Conservation (phyloP, 75 land plant species). For the Selaginella tamariscina region DNA sequence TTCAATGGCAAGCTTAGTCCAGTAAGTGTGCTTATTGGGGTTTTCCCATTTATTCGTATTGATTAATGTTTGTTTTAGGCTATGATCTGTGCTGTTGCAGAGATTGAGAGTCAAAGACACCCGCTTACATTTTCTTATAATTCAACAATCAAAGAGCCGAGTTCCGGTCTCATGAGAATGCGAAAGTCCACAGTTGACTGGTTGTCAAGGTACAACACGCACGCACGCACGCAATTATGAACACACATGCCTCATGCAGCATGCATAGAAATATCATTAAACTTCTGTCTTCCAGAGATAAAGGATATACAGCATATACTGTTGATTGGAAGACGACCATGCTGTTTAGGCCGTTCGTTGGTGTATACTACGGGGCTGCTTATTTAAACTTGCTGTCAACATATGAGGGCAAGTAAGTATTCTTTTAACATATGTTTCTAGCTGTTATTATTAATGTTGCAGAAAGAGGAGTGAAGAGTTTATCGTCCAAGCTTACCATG, state of each 20-base stretch:
- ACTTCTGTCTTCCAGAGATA: neutral
- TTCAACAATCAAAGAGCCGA: neutral
- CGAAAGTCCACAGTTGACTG: constrained; percentile 3
- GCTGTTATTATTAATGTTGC: neutral
- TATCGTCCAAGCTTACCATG: constrained; percentile 69
- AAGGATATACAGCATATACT: constrained; percentile 1
- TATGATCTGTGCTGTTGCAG: constrained; percentile 9
- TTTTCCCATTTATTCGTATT: neutral
- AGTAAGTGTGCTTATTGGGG: constrained; percentile 27
- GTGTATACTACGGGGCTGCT: constrained; percentile 5
- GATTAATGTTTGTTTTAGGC: neutral
- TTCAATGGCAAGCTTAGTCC: constrained; percentile 52
- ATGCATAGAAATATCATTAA: neutral
- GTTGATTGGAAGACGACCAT: constrained; percentile 5
- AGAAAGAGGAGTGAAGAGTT: constrained; percentile 87
- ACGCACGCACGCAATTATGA: too few relatives aligned
- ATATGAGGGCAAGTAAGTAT: constrained; percentile 4
- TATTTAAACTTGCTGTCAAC: constrained; percentile 5
- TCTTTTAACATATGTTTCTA: neutral
- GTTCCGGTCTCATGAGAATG: neutral
- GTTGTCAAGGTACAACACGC: constrained; percentile 9
- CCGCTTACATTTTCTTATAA: neutral
- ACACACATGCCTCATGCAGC: neutral
- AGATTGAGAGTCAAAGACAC: constrained; percentile 3
- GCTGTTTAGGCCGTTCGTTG: neutral